Evolutionary conservation across 2,329 filamentous ascomycete genomes (phyloP), one percentile per base, ranked within the genome.

Genomic region (Sclerotinia borealis): DNA sequence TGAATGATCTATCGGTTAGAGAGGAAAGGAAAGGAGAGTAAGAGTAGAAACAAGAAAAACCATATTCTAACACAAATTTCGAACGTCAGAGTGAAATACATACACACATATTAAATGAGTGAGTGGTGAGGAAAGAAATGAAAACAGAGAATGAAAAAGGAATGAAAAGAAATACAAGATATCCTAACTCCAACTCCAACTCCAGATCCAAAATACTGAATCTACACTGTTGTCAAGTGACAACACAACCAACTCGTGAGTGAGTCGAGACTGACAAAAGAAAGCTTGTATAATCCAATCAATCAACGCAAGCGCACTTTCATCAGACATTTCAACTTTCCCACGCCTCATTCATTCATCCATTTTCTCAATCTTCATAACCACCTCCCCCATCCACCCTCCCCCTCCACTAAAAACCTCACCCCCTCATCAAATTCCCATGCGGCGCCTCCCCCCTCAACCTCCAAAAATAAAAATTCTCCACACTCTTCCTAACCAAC

Each of bases 401-500:
- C 19, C 31, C 48, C 25, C 31, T 51, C 29, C 22, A 7, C 39
- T 13, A 10, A 10, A 41, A 15, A 17, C 7, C 8, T 43, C 22
- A 59, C 13, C 58, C 47, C 13, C 13, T 22, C 47, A 47, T 36
- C 37, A 61, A 45, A 13, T 19, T 17, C 17, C n/a, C 36, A 61
- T 61, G 37, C 10, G 49, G 29, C 6, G 19, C 6, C 2, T 17
- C 37, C 2, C 48, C 48, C 0, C n/a, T n/a, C 2, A 63, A 19
- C 37, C 60, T 63, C 60, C 51, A 63, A 29, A 27, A 49, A 27
- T 49, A 37, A 17, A 58, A 63, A 49, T 63, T 63, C 31, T 63
- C 60, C 25, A 63, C 13, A 9, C 17, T 19, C 34, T 63, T 58
- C 31, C 36, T 25, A 0, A 58, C 51, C 11, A 49, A 13, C 1